Base-by-base conservation (phyloP, 306 rosid species). In the Citrullus amarus region DNA sequence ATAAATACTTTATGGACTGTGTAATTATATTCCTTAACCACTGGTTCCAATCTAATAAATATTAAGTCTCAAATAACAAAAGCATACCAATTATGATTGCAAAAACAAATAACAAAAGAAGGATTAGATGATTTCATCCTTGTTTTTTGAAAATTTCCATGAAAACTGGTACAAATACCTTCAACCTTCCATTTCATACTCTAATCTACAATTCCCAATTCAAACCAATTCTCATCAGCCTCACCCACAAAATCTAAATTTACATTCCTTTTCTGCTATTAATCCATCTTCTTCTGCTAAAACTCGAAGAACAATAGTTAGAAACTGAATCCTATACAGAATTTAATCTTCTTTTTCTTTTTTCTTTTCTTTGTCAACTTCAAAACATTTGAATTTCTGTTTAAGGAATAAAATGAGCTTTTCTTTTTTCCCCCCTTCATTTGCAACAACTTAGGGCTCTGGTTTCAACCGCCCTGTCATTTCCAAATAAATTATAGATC, bases 281-380 rank as follows among this genome's bases (percentile, higher is more conserved):
- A 85, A 87, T 88, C 87, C 89, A 86, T 88, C 91, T 88, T 88
- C 87, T 87, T 93, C 96, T 88, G 84, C 91, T 89, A 89, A 91
- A 91, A 76, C 80, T 88, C 89, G 92, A 90, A 90, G 97, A 87
- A 85, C 84, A 73, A 73, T 51, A 85, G 92, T 88, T 86, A 89
- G 93, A 91, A 88, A 88, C 84, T 80, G 81, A 81, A 85, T 73
- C 91, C 93, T 92, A 92, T 92, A 93, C 98, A 92, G 79, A 51
- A 4, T 75, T 80, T 80, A 66, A 79, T 79, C 28, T 54, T 46
- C 36, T 32, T 10, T 67, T 41, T 39, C n/a, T 39, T 53, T 22
- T 60, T 69, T 2, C 15, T 6, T 46, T 51, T 51, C 69, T 83
- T 91, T 75, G 84, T 82, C 86, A 87, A 84, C 80, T 55, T 66